Base-by-base conservation (phyloP, 148 eudicot genomes). In the Chenopodium album region DNA sequence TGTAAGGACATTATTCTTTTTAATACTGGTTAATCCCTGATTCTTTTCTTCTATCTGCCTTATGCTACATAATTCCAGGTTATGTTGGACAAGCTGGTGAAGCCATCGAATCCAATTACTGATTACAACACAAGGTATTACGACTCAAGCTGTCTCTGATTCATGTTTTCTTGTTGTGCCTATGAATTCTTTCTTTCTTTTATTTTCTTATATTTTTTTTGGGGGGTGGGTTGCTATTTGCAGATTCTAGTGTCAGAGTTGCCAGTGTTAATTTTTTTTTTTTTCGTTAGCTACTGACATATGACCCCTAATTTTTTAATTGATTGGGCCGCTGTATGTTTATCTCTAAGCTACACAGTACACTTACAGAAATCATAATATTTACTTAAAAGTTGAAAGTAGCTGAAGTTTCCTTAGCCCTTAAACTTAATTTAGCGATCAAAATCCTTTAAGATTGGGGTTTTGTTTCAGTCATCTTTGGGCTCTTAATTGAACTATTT, bases 71-170 rank as follows among this genome's bases (percentile, higher is more conserved):
- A 41, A 41, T 82, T 75, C 79, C 92, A 95, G 98, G 99, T 95
- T 78, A 37, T 91, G 82, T 79, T 95, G 86, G 99, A 95, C 89
- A 92, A 94, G 86, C 86, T 95, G 90, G 99, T 95, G 74, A 95
- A 95, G 86, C 99, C 99, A 76, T 81, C 91, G 71, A 93, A 95
- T 79, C 78, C 88, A 7, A 95, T 94, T 41, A 81, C 87, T 82
- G 97, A 95, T 89, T 95, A 94, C 87, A 94, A 92, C 88, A 95
- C 99, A 19, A 92, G 98, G 98, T 91, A 90, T 19, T 54, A 41
- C 41, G 29, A 22, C 4, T 26, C 28, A 64, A 81, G 47, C 12
- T 16, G 9, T 47, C 56, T 79, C 50, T 11, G 11, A 44, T 73
- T 63, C 77, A 54, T 34, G 0, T 19, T 80, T 47, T 47, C 7